Evolutionary conservation across 257 asterid species (phyloP).

Genomic region (Rhazya stricta): DNA sequence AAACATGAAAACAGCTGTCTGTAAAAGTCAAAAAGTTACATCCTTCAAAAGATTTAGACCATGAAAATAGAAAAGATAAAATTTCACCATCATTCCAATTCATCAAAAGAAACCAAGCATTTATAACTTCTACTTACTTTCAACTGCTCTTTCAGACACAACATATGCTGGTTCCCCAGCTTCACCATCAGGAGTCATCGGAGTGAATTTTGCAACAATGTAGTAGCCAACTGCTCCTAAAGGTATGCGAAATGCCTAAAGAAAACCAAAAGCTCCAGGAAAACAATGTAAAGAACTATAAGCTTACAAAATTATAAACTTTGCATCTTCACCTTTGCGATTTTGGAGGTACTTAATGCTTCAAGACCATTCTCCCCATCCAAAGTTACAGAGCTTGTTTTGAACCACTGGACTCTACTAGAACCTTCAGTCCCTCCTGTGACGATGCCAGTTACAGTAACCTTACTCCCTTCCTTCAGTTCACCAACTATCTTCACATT

Average conservation of each 20-base stretch:
- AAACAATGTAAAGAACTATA: not conserved
- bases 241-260: constrained; percentile 86
- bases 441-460: constrained; percentile 81
- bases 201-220: constrained; percentile 79
- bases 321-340: constrained; percentile 63
- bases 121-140: constrained; percentile 50
- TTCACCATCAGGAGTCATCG: constrained; percentile 98
- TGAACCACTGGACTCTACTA: constrained; percentile 99
- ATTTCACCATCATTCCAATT: not conserved
- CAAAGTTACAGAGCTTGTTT: constrained; percentile 56
- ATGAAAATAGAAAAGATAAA: not conserved
- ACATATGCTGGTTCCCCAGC: constrained; percentile 90
- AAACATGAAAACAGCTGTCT: not conserved
- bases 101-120: constrained; percentile 14
- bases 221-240: constrained; percentile 90
- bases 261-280: constrained; percentile 16
- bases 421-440: constrained; percentile 99
- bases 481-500: constrained; percentile 90
- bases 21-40: not conserved
- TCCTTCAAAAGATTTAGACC: not conserved
- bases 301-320: constrained; percentile 8
- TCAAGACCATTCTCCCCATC: constrained; percentile 75
- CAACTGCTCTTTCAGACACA: constrained; percentile 60
- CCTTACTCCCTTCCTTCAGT: constrained; percentile 88
- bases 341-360: constrained; percentile 79